Conservation (phyloP, 1,284 basidiomycete species). For the Phenoliferia sp. region DNA sequence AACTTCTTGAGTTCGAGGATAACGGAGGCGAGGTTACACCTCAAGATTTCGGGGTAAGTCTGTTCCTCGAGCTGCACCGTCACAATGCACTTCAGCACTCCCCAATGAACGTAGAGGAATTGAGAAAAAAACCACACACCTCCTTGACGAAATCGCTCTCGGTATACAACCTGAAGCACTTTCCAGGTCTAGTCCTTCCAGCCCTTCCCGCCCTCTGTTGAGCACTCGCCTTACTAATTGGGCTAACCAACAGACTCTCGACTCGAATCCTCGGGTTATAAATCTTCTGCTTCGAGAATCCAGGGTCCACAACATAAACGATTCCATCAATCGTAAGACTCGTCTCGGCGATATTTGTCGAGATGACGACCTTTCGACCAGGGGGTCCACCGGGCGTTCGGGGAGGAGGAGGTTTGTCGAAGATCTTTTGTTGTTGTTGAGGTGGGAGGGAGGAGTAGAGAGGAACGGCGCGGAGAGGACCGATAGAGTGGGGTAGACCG, state of each 20-base stretch:
- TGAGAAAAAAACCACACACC: conserved; percentile 6
- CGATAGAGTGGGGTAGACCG: conserved; percentile 66
- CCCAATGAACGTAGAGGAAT: not conserved
- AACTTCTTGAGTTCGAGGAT: conserved; percentile 92
- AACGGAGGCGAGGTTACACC: conserved; percentile 88
- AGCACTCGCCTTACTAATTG: conserved; percentile 94
- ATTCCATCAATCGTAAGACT: conserved; percentile 98
- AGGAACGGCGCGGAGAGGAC: conserved; percentile 82
- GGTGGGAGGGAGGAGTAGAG: conserved; percentile 92
- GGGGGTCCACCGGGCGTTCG: conserved; percentile 64
- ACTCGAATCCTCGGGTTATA: conserved; percentile 96
- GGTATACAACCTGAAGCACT: conserved; percentile 95
- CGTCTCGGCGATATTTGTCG: conserved; percentile 97
- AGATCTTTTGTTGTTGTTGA: conserved; percentile 90
- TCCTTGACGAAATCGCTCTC: conserved; percentile 95
- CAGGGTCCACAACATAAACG: conserved; percentile 97
- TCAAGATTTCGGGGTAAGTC: conserved; percentile 90
- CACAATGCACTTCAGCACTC: not conserved
- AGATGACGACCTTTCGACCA: conserved; percentile 89
- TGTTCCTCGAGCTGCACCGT: conserved; percentile 76
- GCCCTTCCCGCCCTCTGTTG: conserved; percentile 96
- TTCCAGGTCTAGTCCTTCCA: conserved; percentile 90
- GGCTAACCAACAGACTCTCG: conserved; percentile 86
- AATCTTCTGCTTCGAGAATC: conserved; percentile 95
- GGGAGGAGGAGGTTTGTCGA: conserved; percentile 73